Conservation (phyloP, 805 yeast genomes). For the Candida ulmi region DNA sequence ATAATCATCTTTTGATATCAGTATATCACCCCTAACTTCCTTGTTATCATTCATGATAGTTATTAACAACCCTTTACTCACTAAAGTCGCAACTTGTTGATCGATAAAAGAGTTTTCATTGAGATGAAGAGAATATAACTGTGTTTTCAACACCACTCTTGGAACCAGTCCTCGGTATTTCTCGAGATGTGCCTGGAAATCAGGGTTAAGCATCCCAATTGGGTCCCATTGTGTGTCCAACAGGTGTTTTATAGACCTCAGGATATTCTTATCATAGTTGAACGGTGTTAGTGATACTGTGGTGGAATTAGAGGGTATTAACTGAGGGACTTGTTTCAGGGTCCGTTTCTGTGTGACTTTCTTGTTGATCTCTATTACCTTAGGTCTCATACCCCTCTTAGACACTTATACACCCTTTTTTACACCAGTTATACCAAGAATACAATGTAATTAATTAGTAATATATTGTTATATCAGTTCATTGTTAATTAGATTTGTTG, state of each 20-base stretch:
- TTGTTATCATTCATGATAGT: conserved; percentile 20
- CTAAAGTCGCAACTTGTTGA: conserved; percentile 32
- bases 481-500: too few species aligned
- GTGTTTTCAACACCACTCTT: conserved; percentile 20
- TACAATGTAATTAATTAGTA: not conserved
- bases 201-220: conserved; percentile 11
- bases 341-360: not conserved
- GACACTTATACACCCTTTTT: too few species aligned
- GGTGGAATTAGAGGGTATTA: not conserved
- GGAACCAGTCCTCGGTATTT: conserved; percentile 14
- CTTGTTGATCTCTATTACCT: not conserved
- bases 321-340: not conserved
- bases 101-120: conserved; percentile 48
- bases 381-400: not conserved
- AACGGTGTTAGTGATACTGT: not conserved
- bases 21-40: conserved; percentile 36
- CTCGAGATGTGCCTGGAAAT: conserved; percentile 12
- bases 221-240: conserved; percentile 13
- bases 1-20: conserved; percentile 25
- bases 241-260: conserved; percentile 5
- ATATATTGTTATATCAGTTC: not conserved
- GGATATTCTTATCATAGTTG: not conserved
- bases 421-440: not conserved
- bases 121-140: conserved; percentile 43
- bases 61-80: conserved; percentile 31